Percentiles rank a stretch among this genome's conserved stretches.
Evolutionary conservation across 805 yeast genomes (phyloP).

Genomic region (Saturnispora gosingensis): DNA sequence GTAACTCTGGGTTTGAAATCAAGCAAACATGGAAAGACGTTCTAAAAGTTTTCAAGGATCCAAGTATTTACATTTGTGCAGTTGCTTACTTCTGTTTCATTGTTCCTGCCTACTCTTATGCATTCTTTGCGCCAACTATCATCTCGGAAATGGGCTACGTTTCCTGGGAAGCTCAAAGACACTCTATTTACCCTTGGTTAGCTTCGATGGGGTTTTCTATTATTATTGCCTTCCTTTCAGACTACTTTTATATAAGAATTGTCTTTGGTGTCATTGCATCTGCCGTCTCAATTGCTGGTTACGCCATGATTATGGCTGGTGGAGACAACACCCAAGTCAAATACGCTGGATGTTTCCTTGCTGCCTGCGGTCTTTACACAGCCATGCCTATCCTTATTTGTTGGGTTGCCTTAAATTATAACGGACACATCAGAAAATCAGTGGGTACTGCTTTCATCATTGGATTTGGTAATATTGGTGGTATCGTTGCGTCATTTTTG

Average conservation of each 20-base stretch:
- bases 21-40: conserved; percentile 40
- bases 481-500: conserved; percentile 52
- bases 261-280: conserved; percentile 30
- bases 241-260: conserved; percentile 38
- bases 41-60: conserved; percentile 45
- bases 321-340: conserved; percentile 35
- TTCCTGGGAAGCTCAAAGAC: conserved; percentile 65
- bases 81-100: conserved; percentile 55
- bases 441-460: conserved; percentile 43
- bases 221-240: conserved; percentile 55
- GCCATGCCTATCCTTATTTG: conserved; percentile 64
- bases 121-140: conserved; percentile 63
- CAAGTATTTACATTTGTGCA: conserved; percentile 47
- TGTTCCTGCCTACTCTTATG: conserved; percentile 69
- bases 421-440: conserved; percentile 52
- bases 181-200: conserved; percentile 83
- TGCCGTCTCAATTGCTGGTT: conserved; percentile 41
- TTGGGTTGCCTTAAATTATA: conserved; percentile 54
- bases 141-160: conserved; percentile 54
- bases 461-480: conserved; percentile 70
- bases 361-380: conserved; percentile 49
- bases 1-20: conserved; percentile 41
- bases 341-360: conserved; percentile 57
- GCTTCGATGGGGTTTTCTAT: conserved; percentile 62
- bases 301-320: conserved; percentile 37